Evolutionary conservation across 2,329 filamentous ascomycete species (phyloP), one percentile per base, ranked within the genome.

Genomic region (Colletotrichum sojae): DNA sequence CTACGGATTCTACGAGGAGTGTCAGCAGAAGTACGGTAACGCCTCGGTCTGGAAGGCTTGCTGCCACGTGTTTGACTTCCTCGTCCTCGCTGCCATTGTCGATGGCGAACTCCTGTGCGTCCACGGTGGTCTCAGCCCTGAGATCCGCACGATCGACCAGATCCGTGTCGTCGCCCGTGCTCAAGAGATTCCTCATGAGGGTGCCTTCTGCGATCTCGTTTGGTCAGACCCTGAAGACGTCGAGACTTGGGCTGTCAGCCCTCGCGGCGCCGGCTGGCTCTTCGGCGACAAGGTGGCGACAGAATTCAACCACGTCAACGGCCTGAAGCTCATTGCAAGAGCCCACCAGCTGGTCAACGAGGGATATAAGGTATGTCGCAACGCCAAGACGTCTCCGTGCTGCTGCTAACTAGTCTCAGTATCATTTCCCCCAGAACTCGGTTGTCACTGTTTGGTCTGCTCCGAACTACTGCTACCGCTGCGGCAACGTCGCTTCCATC

Each of bases 21-120:
- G 96, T 81, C 94, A 94, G 64, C 92, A 96, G 76, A 99, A 99
- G 82, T 99, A 99, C 79, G 96, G 96, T 77, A 98, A 98, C 78
- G 94, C 96, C 13, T 98, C 97, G 56, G 96, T 99, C n/a, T 99
- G 96, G 96, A 97, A 99, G 81, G 96, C 97, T 68, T 99, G 98
- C 81, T 99, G 96, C 72, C 96, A 99, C 79, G 97, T 99, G 83
- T 99, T 99, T 80, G 96, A 99, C 81, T 99, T 97, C 81, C 89
- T 99, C 36, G 97, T 97, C 2, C 87, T 99, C 22, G 96, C 94
- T 64, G 97, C 97, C 71, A 97, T 99, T 73, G 97, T 99, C 75
- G 97, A 99, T 78, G 93, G 98, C 76, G 94, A 98, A 78, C 97
- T 99, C 70, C 97, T 99, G 77, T 99, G 96, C 79, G 96, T 99